A percentile compares a stretch with the other conserved stretches of the same genome.
phyloP scores from a whole-genome alignment of 805 yeast species.

The Yarrowia sp. region DNA sequence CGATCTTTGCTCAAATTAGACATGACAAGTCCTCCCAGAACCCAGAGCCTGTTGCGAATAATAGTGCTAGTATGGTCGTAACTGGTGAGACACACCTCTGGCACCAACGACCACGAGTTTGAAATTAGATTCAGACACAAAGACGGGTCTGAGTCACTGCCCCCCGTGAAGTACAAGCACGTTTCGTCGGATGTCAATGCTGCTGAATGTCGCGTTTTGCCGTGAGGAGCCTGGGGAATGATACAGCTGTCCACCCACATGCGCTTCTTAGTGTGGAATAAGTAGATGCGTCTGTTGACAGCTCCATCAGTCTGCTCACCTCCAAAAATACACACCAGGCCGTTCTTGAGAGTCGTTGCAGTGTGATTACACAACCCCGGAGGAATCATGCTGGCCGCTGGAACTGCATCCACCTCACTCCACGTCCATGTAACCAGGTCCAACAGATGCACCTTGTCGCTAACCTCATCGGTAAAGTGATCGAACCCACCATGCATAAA shows the following conservation, averaged over 20 bases:
- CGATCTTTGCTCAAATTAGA: background rate
- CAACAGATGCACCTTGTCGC: background rate
- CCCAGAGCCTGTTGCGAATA: background rate
- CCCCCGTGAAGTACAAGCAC: background rate
- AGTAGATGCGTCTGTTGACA: background rate
- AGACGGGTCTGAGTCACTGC: background rate
- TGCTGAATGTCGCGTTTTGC: background rate
- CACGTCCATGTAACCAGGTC: background rate
- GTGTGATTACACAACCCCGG: background rate
- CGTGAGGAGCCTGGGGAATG: background rate
- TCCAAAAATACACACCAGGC: background rate
- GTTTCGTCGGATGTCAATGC: background rate
- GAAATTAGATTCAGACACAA: background rate
- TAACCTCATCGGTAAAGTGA: slow-evolving; percentile 11
- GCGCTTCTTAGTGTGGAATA: background rate
- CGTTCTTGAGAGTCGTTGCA: background rate
- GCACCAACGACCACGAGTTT: background rate
- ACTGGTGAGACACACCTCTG: background rate
- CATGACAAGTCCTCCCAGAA: background rate
- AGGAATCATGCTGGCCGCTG: background rate
- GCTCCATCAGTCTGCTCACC: slow-evolving; percentile 3
- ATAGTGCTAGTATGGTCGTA: slow-evolving; percentile 1
- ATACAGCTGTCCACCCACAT: background rate
- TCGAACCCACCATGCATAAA: slow-evolving; percentile 19
- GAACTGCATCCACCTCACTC: slow-evolving; percentile 1